Evolutionary conservation across 1,139 yeast species (phyloP).

Genomic region (Debaryomycetaceae sp.): DNA sequence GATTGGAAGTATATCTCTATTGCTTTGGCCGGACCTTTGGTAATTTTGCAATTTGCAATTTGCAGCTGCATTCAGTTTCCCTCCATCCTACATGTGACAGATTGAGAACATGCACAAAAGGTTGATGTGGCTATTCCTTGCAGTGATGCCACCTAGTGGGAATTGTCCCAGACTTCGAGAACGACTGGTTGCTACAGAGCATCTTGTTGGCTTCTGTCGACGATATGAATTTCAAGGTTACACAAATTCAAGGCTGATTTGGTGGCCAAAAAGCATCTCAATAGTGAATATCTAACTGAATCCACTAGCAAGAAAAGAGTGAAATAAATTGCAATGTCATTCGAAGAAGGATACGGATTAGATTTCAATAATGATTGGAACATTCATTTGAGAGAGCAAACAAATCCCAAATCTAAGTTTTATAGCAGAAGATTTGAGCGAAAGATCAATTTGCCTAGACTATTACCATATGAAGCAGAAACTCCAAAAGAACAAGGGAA

Average conservation of each 20-base stretch:
- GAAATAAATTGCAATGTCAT: constrained; percentile 20
- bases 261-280: background rate
- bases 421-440: constrained; percentile 52
- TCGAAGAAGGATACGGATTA: constrained; percentile 51
- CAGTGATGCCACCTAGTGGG: too few species aligned
- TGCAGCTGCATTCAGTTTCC: too few species aligned
- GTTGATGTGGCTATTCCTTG: too few species aligned
- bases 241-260: background rate
- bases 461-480: constrained; percentile 78
- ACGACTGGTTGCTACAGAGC: background rate
- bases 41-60: too few species aligned
- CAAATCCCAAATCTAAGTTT: constrained; percentile 54
- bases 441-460: constrained; percentile 55
- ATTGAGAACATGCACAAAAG: too few species aligned
- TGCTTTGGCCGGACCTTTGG: too few species aligned
- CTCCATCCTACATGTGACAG: too few species aligned
- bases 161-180: too few species aligned
- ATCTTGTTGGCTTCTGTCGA: background rate
- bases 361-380: constrained; percentile 56
- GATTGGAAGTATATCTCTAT: too few species aligned
- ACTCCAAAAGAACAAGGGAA: constrained; percentile 64
- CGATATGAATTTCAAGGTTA: too few species aligned
- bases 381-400: constrained; percentile 34
- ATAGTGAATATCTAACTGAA: background rate
- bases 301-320: background rate